Conservation (phyloP, 208 protist species). For the Acanthamoeba castellanii region DNA sequence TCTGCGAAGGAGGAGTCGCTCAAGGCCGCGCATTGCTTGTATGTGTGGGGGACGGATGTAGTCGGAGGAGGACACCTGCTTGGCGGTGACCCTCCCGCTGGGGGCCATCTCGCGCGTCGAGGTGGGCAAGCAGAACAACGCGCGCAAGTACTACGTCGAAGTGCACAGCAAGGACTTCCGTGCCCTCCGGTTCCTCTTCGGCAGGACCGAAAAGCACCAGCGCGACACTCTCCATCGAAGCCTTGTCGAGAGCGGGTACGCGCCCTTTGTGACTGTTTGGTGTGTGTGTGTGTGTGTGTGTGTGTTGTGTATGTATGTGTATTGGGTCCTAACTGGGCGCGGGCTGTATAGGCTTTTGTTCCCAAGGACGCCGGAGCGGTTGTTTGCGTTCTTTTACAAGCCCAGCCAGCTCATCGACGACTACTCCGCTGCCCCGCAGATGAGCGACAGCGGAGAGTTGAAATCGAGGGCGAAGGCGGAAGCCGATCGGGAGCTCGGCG, state of each 20-base stretch:
- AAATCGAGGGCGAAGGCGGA: background rate
- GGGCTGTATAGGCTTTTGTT: background rate
- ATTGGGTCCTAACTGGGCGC: too few relatives aligned
- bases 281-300: too few relatives aligned
- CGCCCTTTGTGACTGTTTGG: background rate
- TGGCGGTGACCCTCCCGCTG: background rate
- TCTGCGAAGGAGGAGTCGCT: too few relatives aligned
- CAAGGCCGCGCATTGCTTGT: too few relatives aligned
- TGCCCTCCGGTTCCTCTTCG: background rate
- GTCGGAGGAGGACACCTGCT: slow-evolving; percentile 1
- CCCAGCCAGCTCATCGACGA: background rate
- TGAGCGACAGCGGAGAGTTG: background rate
- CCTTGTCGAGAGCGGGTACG: slow-evolving; percentile 31
- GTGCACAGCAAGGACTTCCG: slow-evolving; percentile 27
- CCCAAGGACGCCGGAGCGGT: background rate
- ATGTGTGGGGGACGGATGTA: background rate
- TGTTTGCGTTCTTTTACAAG: slow-evolving; percentile 58
- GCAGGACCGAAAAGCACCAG: background rate
- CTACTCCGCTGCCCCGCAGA: background rate
- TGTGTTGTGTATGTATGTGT: too few relatives aligned
- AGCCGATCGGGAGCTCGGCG: background rate
- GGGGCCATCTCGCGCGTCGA: background rate
- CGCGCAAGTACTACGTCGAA: background rate
- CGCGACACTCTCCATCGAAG: background rate
- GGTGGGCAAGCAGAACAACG: background rate